Percentiles rank a stretch among this genome's conserved stretches.
These are phyloP conservation scores for Nannizziopsis arthrosporioides DNA, from an alignment of 2,329 filamentous ascomycete species.

Conservation along the genomic window DNA sequence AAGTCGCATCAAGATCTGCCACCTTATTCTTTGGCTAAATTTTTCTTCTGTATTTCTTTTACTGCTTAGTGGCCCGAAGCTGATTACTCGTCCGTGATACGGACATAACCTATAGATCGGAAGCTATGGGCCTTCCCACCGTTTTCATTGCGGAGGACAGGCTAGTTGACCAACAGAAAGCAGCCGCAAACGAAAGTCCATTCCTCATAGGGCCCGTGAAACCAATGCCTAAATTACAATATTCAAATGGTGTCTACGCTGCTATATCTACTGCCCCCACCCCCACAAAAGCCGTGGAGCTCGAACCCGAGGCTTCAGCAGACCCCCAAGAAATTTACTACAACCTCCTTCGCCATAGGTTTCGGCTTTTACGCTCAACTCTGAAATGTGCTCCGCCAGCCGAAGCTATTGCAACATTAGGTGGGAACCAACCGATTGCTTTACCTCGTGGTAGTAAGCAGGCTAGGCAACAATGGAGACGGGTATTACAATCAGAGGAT, in stretches of 20 bases:
- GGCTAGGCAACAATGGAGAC: conserved; percentile 47
- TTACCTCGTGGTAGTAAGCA: conserved; percentile 44
- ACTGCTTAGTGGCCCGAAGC: conserved; percentile 8
- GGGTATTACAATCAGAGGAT: conserved; percentile 27
- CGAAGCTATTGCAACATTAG: conserved; percentile 43
- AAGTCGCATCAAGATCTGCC: conserved; percentile 20
- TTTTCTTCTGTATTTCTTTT: conserved; percentile 10
- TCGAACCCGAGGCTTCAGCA: conserved; percentile 21
- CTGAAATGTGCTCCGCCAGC: conserved; percentile 48
- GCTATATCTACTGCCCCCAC: conserved; percentile 41
- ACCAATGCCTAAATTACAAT: conserved; percentile 44
- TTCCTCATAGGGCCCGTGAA: conserved; percentile 20
- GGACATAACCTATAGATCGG: conserved; percentile 15
- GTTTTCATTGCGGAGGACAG: conserved; percentile 14
- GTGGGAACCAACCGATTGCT: conserved; percentile 40
- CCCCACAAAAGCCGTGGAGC: conserved; percentile 32
- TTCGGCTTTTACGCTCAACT: conserved; percentile 50
- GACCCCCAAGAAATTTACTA: conserved; percentile 57
- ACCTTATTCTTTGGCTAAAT: conserved; percentile 22
- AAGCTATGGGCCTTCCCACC: conserved; percentile 15
- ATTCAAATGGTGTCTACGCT: conserved; percentile 68
- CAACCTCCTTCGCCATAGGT: conserved; percentile 52
- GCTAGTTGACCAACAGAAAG: conserved; percentile 9
- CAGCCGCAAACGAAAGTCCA: conserved; percentile 21
- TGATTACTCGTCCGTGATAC: conserved; percentile 7